phyloP scores from a whole-genome alignment of 768 basidiomycete species.

The Antrodiella citrinella region DNA sequence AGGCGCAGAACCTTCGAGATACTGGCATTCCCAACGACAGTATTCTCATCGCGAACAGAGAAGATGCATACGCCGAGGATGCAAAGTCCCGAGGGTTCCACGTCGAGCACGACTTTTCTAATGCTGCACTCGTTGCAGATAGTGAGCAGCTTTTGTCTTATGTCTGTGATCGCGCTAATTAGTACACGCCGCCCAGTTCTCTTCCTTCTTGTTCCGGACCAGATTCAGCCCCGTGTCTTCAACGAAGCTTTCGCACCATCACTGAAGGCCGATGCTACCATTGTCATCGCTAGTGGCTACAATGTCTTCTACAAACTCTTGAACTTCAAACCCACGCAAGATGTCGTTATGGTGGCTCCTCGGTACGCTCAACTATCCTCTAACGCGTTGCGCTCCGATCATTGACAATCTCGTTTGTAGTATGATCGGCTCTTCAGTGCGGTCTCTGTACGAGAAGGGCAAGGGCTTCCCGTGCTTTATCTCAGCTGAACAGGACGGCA shows the following conservation, averaged over 20 bases:
- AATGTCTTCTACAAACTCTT: slow-evolving; percentile 57
- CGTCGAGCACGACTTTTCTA: slow-evolving; percentile 48
- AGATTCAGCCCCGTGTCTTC: slow-evolving; percentile 56
- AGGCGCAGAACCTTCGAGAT: slow-evolving; percentile 60
- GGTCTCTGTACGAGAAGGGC: slow-evolving; percentile 50
- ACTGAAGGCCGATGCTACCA: slow-evolving; percentile 38
- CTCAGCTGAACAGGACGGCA: slow-evolving; percentile 55
- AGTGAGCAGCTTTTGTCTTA: slow-evolving; percentile 26
- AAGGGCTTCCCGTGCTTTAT: slow-evolving; percentile 60
- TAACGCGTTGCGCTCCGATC: background rate
- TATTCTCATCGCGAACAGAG: slow-evolving; percentile 50
- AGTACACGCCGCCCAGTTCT: slow-evolving; percentile 31
- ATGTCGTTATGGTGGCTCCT: slow-evolving; percentile 62
- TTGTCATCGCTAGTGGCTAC: slow-evolving; percentile 58
- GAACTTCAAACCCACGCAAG: slow-evolving; percentile 42
- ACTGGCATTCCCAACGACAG: slow-evolving; percentile 53
- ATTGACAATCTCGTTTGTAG: slow-evolving; percentile 21
- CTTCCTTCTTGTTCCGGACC: slow-evolving; percentile 57
- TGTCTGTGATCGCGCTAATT: background rate
- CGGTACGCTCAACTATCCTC: slow-evolving; percentile 27
- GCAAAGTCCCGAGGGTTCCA: slow-evolving; percentile 49
- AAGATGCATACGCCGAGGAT: slow-evolving; percentile 49
- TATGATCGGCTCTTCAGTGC: slow-evolving; percentile 62
- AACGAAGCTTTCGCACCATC: slow-evolving; percentile 44
- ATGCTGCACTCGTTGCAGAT: slow-evolving; percentile 49